Evolutionary conservation across 306 rosid species (phyloP), one percentile per base, ranked within the genome.

Genomic region (Hippophae rhamnoides): DNA sequence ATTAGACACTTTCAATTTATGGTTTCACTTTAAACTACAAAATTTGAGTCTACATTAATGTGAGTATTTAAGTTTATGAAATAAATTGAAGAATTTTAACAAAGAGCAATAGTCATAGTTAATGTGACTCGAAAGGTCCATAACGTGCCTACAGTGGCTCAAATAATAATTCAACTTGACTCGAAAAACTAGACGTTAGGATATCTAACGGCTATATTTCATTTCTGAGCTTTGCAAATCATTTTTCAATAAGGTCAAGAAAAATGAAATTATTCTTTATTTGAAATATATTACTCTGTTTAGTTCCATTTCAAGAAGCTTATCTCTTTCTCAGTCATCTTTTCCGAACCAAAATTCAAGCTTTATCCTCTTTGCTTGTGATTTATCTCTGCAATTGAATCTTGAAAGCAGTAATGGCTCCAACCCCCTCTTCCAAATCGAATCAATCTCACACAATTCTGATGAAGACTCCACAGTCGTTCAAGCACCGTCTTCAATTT

Each of bases 381-480:
- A 11, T n/a, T n/a, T n/a, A n/a, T 18, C 60, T 23, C 51, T 41
- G 41, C 18, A n/a, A 54, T 57, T 41, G 18, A n/a, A 78, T 80
- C 84, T 84, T 80, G 71, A 65, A 38, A 44, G 18, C 43, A 14
- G 45, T 51, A 57, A 89, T 93, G 99, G 95, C 97, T 69, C 99
- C 90, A 3, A 93, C 99, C n/a, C 99, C 99, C 57, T 81, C 96
- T 50, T 66, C 89, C 0, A 93, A 93, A 73, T 64, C 82, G 11
- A 86, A 72, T 13, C 84, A 67, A 13, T 40, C 49, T 65, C 77
- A 86, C 57, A n/a, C 71, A 4, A 69, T 70, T 57, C 89, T 58
- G 54, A 42, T 73, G 62, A 80, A 72, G 65, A 93, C 97, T 12
- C 99, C 99, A 3, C 86, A 80, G 23, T 89, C 99, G 23, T 89